Evolutionary conservation across 768 basidiomycete genomes (phyloP), one percentile per base, ranked within the genome.

Genomic region (Boletus insuetus): DNA sequence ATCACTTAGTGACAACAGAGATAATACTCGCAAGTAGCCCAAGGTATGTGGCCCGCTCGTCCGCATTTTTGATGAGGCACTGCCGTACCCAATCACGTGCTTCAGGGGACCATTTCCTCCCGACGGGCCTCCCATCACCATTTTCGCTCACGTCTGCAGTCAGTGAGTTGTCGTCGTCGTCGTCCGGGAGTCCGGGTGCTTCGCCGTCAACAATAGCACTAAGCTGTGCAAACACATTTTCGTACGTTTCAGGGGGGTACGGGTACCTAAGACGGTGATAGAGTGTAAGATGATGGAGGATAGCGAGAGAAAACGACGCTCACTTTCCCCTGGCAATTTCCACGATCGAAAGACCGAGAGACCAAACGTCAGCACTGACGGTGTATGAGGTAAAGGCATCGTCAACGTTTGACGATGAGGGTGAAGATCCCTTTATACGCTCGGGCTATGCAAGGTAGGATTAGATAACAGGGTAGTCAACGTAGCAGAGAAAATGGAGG

Each of bases 321-420:
- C 73, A 61, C 69, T 83, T 72, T 66, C 89, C 95, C 64, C 91
- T 79, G 3, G 89, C 91, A 59, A 96, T 86, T 72, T 99, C 96
- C 64, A 98, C 91, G 70, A 97, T 87, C 6, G 91, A 88, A 42
- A 98, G 79, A 13, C 96, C 96, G 20, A 98, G 83, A 8, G 94
- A 97, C 96, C 96, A 99, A 14, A 99, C 89, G 67, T 99, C 97
- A 11, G 94, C 95, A 6, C 94, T 89, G 51, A 98, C 94, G 19
- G 94, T 94, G 73, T 99, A 99, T 5, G 94, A 71, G 42, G 67
- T 70, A 54, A 70, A 70, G 4, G 60, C 58, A 35, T 71, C 69
- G 53, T 71, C 71, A 41, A 71, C 20, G 26, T 60, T 68, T 41
- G 71, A 63, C 46, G 66, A 60, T 7, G 69, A 62, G 14, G 69